Evolutionary conservation across 2,329 filamentous ascomycete species (phyloP), one percentile per base, ranked within the genome.

Genomic region (Phialophora chinensis): DNA sequence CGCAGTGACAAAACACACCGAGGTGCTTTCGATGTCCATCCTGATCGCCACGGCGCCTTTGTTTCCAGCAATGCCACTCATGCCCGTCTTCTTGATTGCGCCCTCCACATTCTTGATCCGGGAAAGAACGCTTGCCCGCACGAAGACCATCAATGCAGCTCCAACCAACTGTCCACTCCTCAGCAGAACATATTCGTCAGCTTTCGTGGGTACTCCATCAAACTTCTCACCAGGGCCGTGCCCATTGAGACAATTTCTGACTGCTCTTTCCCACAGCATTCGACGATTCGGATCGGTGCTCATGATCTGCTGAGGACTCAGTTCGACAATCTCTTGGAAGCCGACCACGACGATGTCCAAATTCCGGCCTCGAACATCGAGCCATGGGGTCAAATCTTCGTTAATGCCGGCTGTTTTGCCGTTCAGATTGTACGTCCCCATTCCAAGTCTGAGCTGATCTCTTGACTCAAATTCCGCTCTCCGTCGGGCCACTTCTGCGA

Each of bases 241-340:
- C 11, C 64, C 70, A 73, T 98, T 97, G 47, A 99, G 79, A 14
- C 90, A 92, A 54, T 83, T 83, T 71, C 90, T 89, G 27, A 98
- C 93, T 3, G 91, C 89, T 61, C 85, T 81, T 76, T 99, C 95
- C 95, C 95, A 99, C 23, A 89, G 81, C 69, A 92, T 89, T 71
- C 94, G 91, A 62, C 91, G 87, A 2, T 89, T 88, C 0, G 95
- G 95, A 76, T 99, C 94, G 67, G 93, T 98, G 71, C 96, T 97
- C 93, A 99, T 97, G 75, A 99, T 98, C 75, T 99, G 95, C 77
- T 98, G 94, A 17, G 96, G 95, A 73, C 92, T 97, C 55, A 99
- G 82, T 75, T 97, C 92, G n/a, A 99, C 95, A 69, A 99, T 98
- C 78, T 99, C 95, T 76, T 99, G 95, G 73, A 99, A 98, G 0